Evolutionary conservation across 257 asterid species (phyloP).

Genomic region (Cruciata laevipes): DNA sequence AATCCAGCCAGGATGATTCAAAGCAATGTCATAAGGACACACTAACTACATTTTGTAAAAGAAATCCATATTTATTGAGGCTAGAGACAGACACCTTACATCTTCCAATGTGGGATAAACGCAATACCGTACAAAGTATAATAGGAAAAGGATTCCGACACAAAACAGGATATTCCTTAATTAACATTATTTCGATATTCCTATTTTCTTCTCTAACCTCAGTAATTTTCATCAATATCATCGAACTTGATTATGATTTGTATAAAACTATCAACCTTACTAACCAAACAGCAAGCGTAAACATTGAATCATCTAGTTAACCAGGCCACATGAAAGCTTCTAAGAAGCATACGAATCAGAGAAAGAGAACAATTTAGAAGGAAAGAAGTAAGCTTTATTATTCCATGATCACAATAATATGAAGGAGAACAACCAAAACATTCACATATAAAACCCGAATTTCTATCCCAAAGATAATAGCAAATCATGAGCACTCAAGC

Average conservation of each 20-base stretch:
- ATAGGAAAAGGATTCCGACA: too few relatives aligned
- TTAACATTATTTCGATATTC: too few relatives aligned
- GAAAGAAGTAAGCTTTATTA: background rate
- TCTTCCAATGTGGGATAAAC: too few relatives aligned
- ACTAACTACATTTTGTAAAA: background rate
- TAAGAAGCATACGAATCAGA: background rate
- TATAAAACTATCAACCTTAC: background rate
- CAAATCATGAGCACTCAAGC: too few relatives aligned
- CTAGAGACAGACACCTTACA: too few relatives aligned
- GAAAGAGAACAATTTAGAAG: background rate
- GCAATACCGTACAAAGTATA: too few relatives aligned
- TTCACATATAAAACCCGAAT: too few relatives aligned
- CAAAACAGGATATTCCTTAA: too few relatives aligned
- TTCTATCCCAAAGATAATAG: too few relatives aligned
- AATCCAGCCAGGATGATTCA: background rate
- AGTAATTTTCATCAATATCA: background rate
- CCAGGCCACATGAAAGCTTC: background rate
- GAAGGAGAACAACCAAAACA: background rate
- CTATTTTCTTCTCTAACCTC: too few relatives aligned
- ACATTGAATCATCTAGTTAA: too few relatives aligned
- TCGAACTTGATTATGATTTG: background rate
- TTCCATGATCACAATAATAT: background rate
- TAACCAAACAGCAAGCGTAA: background rate
- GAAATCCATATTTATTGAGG: background rate
- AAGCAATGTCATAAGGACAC: background rate